phyloP scores from a whole-genome alignment of 345 rosid genomes.

The Eucalyptus cloeziana region DNA sequence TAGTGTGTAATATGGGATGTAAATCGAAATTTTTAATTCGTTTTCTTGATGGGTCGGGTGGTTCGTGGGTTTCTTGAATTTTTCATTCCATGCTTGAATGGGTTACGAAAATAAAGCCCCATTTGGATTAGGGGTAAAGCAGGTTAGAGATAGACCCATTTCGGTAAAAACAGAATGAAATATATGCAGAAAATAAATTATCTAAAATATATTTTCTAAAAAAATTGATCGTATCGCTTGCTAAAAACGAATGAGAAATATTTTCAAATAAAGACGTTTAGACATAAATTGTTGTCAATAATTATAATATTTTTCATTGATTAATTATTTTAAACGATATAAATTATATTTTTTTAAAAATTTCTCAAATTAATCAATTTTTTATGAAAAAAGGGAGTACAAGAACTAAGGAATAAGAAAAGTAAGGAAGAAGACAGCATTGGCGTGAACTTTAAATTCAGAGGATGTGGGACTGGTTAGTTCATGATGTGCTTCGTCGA shows the following conservation, averaged over 20 bases:
- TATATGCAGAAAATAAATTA: fast-evolving
- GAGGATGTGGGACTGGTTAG: background rate
- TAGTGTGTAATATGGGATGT: background rate
- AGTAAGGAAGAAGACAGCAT: background rate
- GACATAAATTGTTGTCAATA: background rate
- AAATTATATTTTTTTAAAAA: background rate
- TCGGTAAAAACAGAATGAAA: background rate
- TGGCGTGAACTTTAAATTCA: background rate
- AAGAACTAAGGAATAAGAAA: background rate
- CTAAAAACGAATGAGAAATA: background rate
- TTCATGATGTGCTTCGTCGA: background rate
- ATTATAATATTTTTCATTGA: background rate
- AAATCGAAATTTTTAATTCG: background rate
- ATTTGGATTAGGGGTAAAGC: background rate
- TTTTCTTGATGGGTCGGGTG: background rate
- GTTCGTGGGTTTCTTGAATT: background rate
- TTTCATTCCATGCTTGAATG: background rate
- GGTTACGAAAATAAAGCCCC: background rate
- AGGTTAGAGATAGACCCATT: background rate
- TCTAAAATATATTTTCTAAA: background rate
- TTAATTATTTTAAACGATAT: background rate
- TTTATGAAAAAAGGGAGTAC: background rate
- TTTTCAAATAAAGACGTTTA: background rate
- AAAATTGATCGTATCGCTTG: fast-evolving
- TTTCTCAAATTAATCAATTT: background rate